Evolutionary conservation across 805 yeast genomes (phyloP).

Genomic region (Candida montana): DNA sequence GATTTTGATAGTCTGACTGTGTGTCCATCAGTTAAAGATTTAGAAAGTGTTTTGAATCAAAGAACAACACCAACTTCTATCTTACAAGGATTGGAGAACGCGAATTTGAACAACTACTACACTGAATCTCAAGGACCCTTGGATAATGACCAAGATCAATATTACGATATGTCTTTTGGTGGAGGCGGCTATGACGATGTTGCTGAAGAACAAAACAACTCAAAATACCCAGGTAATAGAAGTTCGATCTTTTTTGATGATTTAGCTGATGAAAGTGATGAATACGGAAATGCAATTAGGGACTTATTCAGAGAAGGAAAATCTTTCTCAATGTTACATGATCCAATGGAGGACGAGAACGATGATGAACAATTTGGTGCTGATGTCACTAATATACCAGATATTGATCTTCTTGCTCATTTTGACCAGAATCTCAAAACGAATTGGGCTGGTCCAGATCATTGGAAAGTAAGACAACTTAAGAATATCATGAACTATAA

Average conservation of each 20-base stretch:
- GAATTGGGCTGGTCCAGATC: slow-evolving; percentile 90
- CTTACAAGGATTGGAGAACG: slow-evolving; percentile 10
- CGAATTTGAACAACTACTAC: slow-evolving; percentile 7
- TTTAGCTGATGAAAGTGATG: slow-evolving; percentile 19
- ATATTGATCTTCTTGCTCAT: slow-evolving; percentile 66
- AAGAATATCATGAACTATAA: slow-evolving; percentile 31
- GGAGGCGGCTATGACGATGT: slow-evolving; percentile 4
- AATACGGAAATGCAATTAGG: slow-evolving; percentile 24
- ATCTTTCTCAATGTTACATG: slow-evolving; percentile 13
- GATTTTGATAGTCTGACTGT: slow-evolving; percentile 3
- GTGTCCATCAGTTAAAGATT: slow-evolving; percentile 17
- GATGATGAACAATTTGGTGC: slow-evolving; percentile 19
- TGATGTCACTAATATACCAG: slow-evolving; percentile 33
- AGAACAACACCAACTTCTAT: slow-evolving; percentile 13
- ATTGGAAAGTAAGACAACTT: slow-evolving; percentile 75
- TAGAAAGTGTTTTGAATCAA: slow-evolving; percentile 19
- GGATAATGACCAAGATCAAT: slow-evolving; percentile 9
- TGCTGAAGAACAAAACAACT: slow-evolving; percentile 9
- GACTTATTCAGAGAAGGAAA: slow-evolving; percentile 20
- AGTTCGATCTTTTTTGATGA: slow-evolving; percentile 24
- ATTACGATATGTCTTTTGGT: slow-evolving; percentile 14
- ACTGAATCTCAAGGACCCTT: slow-evolving; percentile 3
- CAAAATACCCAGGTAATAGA: slow-evolving; percentile 22
- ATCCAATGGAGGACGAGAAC: slow-evolving; percentile 8
- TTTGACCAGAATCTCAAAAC: slow-evolving; percentile 65